Percentiles rank a stretch among this genome's conserved stretches.
These are phyloP conservation scores for Raphanus sativus DNA, from an alignment of 345 rosid species.

Conservation along the genomic window DNA sequence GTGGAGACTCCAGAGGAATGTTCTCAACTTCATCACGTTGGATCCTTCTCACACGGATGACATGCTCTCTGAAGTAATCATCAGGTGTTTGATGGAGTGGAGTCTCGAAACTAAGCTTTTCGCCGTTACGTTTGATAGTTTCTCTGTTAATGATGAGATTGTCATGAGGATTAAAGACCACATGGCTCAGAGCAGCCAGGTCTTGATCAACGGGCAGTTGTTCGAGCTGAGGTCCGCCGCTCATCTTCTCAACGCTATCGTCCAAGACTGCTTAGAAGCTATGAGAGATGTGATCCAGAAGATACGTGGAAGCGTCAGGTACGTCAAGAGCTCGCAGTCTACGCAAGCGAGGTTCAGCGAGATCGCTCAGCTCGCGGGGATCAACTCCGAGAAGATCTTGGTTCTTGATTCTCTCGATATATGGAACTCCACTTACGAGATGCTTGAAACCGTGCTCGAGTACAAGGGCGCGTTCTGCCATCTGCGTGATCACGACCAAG, in stretches of 20 bases:
- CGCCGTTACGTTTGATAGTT: constrained; percentile 76
- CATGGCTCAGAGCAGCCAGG: constrained; percentile 60
- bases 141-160: constrained; percentile 61
- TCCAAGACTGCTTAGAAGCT: constrained; percentile 68
- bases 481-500: constrained; percentile 64
- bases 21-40: constrained; percentile 74
- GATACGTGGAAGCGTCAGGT: constrained; percentile 70
- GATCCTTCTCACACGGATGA: constrained; percentile 80
- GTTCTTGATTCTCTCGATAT: constrained; percentile 57
- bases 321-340: constrained; percentile 74
- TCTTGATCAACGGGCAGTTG: constrained; percentile 58
- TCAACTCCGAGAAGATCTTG: constrained; percentile 53
- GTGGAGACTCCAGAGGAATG: constrained; percentile 80
- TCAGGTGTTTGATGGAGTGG: constrained; percentile 79
- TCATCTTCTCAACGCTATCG: constrained; percentile 61
- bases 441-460: constrained; percentile 78
- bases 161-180: constrained; percentile 61
- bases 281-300: constrained; percentile 61
- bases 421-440: constrained; percentile 76
- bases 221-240: constrained; percentile 73
- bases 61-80: constrained; percentile 80
- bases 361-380: constrained; percentile 65
- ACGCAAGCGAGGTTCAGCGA: constrained; percentile 66
- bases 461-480: constrained; percentile 61
- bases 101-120: constrained; percentile 82